Base-by-base conservation (phyloP, 169 alveolate genomes). In the Plasmodium vinckei region DNA sequence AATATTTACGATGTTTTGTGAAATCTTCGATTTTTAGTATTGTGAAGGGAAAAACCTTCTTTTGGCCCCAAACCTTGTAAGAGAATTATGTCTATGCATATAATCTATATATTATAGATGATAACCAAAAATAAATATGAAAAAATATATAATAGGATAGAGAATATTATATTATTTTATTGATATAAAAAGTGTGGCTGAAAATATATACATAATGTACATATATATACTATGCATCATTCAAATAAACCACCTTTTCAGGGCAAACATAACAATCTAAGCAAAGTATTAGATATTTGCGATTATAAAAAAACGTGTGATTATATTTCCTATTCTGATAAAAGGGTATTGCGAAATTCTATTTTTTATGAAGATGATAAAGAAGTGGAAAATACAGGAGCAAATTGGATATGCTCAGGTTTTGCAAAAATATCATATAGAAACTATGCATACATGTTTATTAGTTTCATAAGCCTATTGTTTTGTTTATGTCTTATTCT, bases 331-430 rank as follows among this genome's bases (percentile, higher is more conserved):
- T 77, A 77, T 21, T 63, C 77, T 1, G 77, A 73, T 13, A 77
- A 77, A 44, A 33, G 88, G 44, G 63, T 15, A 49, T 51, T 77
- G 42, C 17, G 77, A 64, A 77, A 77, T 49, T 77, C 88, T 46
- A 39, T 77, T 63, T 77, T 63, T 77, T 77, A 77, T 57, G 75
- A 77, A 42, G 59, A 77, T 44, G 88, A 77, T 39, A 39, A 64
- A 27, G 73, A 63, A 21, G 44, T 77, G 25, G 65, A 64, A 15
- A 61, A 56, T 47, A 77, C 88, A 25, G 88, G 88, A 39, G 75
- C 88, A 13, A 77, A 64, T 57, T 77, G 88, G 88, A 21, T 64
- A 27, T 77, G 88, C 33, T 63, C 73, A 53, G 88, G 88, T 77
- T 51, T 51, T 51, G 19, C 3, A 51, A 51, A 51, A 51, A 13